phyloP scores from a whole-genome alignment of 495 filamentous ascomycete species.

The Aspergillus saccharolyticus region DNA sequence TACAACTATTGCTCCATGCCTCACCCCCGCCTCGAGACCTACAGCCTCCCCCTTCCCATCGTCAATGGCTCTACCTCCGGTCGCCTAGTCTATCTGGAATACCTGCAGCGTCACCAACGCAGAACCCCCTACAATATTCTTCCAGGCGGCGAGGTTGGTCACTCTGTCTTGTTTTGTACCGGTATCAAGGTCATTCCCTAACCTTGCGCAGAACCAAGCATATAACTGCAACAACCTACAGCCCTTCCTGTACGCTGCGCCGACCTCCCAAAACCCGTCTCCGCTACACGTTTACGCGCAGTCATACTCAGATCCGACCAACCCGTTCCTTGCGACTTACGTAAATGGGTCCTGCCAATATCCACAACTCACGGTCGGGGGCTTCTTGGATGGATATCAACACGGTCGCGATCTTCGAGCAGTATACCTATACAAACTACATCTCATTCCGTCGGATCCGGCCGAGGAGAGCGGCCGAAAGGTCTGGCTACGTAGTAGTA shows the following conservation, averaged over 20 bases:
- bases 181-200: background rate
- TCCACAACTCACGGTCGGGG: slow-evolving; percentile 42
- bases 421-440: slow-evolving; percentile 35
- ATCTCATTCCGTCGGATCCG: slow-evolving; percentile 23
- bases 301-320: slow-evolving; percentile 34
- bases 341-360: slow-evolving; percentile 42
- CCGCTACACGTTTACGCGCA: slow-evolving; percentile 38
- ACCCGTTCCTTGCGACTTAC: slow-evolving; percentile 30
- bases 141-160: slow-evolving; percentile 35
- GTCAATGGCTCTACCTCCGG: slow-evolving; percentile 25
- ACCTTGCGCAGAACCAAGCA: slow-evolving; percentile 30
- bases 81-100: slow-evolving; percentile 36
- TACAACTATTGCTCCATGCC: slow-evolving; percentile 46
- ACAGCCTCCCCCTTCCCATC: slow-evolving; percentile 27
- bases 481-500: slow-evolving; percentile 40
- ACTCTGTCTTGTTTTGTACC: background rate
- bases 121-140: slow-evolving; percentile 41
- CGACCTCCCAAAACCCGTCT: slow-evolving; percentile 16
- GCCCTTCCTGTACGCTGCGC: slow-evolving; percentile 35
- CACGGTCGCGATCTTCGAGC: slow-evolving; percentile 38
- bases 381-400: slow-evolving; percentile 38
- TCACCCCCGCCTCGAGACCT: slow-evolving; percentile 36
- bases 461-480: slow-evolving; percentile 12
- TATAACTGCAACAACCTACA: slow-evolving; percentile 39
- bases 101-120: slow-evolving; percentile 41